Evolutionary conservation across 148 eudicot species (phyloP), one percentile per base, ranked within the genome.

Genomic region (Rhododendron kiyosumense): DNA sequence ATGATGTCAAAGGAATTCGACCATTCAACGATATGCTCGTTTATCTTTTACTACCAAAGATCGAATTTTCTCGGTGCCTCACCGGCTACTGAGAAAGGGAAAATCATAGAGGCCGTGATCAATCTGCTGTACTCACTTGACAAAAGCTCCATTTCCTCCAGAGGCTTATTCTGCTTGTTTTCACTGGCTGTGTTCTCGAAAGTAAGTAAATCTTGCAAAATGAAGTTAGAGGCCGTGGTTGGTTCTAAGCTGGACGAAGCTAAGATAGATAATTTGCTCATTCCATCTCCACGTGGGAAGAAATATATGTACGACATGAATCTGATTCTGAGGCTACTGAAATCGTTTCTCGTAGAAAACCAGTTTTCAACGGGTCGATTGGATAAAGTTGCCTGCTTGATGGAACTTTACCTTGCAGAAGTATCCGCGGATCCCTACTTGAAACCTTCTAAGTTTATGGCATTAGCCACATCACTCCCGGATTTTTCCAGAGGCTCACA

Each of bases 171-270:
- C 36, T 79, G 87, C 36, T 78, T 87, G 1, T 85, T 94, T 71
- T 87, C 90, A 78, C 46, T 88, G 43, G 78, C 89, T 63, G 85
- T 84, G n/a, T 71, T 71, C 82, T 86, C 85, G 84, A 91, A 91
- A 32, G 26, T 91, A 20, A 81, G 71, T 15, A 88, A 85, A 46
- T 32, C 77, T 34, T 87, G 46, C 45, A 86, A 36, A 82, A 73
- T 34, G 13, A 87, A 86, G 81, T 34, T 93, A 4, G 98, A 93
- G 87, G 30, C 38, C 45, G 63, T 94, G 84, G 88, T 94, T n/a
- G 98, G 93, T 30, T 86, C 90, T 2, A 82, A 86, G n/a, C 83
- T 94, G 12, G 98, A 94, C 84, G 89, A 91, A 78, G 93, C 92
- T 5, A 79, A 84, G 46, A 26, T 93, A 71, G 93, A 92, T 85